phyloP scores from a whole-genome alignment of 148 eudicot species.

The Selenicereus undatus region DNA sequence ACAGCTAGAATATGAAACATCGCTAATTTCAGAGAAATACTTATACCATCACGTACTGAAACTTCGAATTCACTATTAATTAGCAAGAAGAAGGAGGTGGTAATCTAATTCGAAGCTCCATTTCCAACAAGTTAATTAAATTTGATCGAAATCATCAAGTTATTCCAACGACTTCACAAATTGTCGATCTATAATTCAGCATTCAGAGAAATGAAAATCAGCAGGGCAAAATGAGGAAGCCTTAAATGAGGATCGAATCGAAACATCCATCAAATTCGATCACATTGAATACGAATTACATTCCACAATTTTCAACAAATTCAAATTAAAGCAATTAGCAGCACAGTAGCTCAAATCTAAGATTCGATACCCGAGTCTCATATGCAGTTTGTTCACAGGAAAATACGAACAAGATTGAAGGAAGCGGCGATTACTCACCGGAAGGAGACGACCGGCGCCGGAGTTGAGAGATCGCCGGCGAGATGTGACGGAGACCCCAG shows the following conservation, averaged over 20 bases:
- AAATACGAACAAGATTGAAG: background rate
- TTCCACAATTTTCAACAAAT: background rate
- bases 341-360: background rate
- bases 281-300: background rate
- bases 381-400: background rate
- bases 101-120: background rate
- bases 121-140: background rate
- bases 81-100: background rate
- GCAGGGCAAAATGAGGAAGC: background rate
- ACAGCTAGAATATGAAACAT: background rate
- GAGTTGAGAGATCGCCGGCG: conserved; percentile 1
- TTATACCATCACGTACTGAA: too few species aligned
- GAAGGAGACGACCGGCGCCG: background rate
- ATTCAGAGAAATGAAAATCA: background rate
- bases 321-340: background rate
- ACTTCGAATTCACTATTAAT: background rate
- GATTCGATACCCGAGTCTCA: background rate
- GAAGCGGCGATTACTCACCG: background rate
- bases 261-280: background rate
- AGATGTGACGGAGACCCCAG: background rate
- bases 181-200: background rate
- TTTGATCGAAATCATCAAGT: background rate
- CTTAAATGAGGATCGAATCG: background rate
- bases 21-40: too few species aligned
- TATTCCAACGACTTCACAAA: background rate